Evolutionary conservation across 2,329 filamentous ascomycete species (phyloP), one percentile per base, ranked within the genome.

Genomic region (Pleurostoma richardsiae): DNA sequence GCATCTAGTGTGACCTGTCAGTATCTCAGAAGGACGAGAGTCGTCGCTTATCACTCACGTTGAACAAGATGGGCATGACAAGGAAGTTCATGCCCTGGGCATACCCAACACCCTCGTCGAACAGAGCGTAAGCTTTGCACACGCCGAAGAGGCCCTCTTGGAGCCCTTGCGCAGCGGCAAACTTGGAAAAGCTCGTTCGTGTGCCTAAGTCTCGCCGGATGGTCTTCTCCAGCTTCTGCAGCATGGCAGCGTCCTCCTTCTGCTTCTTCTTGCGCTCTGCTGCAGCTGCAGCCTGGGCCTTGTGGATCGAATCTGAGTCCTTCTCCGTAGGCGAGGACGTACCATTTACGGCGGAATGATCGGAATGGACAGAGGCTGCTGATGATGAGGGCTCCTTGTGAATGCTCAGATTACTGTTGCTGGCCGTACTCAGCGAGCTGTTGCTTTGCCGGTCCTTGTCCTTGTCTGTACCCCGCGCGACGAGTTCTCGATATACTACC

Each of bases 11-110:
- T 36, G 19, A 19, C 19, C 19, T 19, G 19, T 19, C 19, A 19
- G 19, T 19, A 19, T 19, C 19, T 19, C 19, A 19, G 19, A 19
- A 19, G 19, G 19, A 19, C 19, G 19, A 19, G 19, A 19, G 19
- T 19, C 19, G 19, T 19, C 19, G 19, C 19, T 29, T 11, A 4
- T 30, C 42, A 65, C 83, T 74, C 70, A 88, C 85, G 64, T 96
- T 97, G 71, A 99, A 96, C 1, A 99, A 74, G 19, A 99, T 67
- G 28, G 95, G 94, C 90, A 97, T 97, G 42, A 90, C 88, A 49
- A 99, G 82, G 60, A 99, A 99, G 63, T 97, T 99, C 88, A 99
- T 96, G 61, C 94, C 94, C 66, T 99, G 94, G 0, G 95, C 92
- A 65, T 99, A 99, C 30, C 94, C 92, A 33, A 99, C 94, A 6